These are phyloP conservation scores for Chlorella sp. DNA, from an alignment of 139 green algal genomes.

Conservation along the genomic window DNA sequence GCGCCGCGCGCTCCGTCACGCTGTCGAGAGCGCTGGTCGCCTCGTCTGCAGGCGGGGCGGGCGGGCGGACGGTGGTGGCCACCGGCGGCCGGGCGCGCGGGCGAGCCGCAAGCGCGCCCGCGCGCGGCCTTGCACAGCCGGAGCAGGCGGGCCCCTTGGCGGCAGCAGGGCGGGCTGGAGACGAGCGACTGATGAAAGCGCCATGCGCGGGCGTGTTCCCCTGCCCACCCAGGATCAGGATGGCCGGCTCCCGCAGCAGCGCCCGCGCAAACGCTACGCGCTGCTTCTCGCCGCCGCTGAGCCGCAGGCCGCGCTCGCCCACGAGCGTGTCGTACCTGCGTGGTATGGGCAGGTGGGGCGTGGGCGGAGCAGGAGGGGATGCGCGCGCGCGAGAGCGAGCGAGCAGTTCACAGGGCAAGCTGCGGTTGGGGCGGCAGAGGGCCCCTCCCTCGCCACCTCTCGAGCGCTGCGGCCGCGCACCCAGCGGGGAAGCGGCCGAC, in stretches of 20 bases:
- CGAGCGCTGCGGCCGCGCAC: too few species aligned
- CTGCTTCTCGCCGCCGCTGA: constrained; percentile 84
- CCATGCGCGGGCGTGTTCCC: too few species aligned
- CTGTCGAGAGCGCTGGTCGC: constrained; percentile 89
- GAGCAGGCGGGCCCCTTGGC: too few species aligned
- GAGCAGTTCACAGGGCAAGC: background rate
- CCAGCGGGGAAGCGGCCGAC: constrained; percentile 58
- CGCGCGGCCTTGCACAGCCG: too few species aligned
- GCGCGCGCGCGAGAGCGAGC: background rate
- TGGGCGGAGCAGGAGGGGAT: background rate
- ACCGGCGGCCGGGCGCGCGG: too few species aligned
- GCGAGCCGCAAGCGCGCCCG: too few species aligned
- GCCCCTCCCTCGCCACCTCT: background rate
- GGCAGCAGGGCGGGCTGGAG: too few species aligned
- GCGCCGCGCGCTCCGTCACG: constrained; percentile 47
- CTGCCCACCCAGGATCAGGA: constrained; percentile 85
- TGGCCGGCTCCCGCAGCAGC: constrained; percentile 64
- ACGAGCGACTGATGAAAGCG: too few species aligned
- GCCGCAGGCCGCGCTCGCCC: constrained; percentile 47
- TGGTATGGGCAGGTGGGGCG: constrained; percentile 9
- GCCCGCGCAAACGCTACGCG: constrained; percentile 86
- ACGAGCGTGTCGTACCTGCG: constrained; percentile 40
- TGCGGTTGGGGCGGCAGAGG: background rate
- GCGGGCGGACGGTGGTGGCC: too few species aligned
- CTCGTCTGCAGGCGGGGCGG: too few species aligned